Base-by-base conservation (phyloP, 495 filamentous ascomycete species). In the Penicillium argentinense region DNA sequence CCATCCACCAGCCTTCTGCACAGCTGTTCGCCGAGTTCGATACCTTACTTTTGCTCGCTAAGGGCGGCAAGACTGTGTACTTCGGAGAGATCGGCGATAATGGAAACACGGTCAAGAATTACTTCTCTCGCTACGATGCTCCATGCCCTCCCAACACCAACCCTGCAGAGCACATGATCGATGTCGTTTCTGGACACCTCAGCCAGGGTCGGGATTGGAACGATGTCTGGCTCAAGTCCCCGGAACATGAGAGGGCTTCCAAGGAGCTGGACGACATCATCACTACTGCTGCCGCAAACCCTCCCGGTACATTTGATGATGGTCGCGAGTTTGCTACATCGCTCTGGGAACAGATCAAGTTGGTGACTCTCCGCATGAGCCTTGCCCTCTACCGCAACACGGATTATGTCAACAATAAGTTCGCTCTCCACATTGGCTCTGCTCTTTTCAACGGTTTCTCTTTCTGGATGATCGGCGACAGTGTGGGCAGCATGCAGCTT, bases 161-260 rank as follows among this genome's bases (percentile, higher is more conserved):
- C 46, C 90, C 90, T 13, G 91, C 91, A 6, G 92, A 96, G 60
- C 91, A 87, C 79, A 95, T 97, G 87, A 76, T 97, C 26, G 89
- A 95, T 57, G 86, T 88, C 39, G 91, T 90, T 36, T 62, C 67
- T 11, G 67, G 68, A 3, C 28, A 58, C 9, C 53, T 68, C 1
- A 64, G 62, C 21, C 67, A 69, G 23, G 63, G 59, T 16, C 59
- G 74, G 8, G 74, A 85, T 53, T 87, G 85, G 84, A 73, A 79
- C 53, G 67, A 83, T 26, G 73, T 84, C 48, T 88, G 84, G 84
- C 64, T 72, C 9, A 74, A 78, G 21, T 84, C 81, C 2, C 58
- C 76, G 1, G 74, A 84, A 36, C 61, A 69, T 25, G 53, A 58
- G 16, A 49, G 56, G 4, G 60, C 78, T 4, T 46, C 65, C 12